Evolutionary conservation across 2,329 filamentous ascomycete genomes (phyloP), one percentile per base, ranked within the genome.

Genomic region (Triangularia setosa): DNA sequence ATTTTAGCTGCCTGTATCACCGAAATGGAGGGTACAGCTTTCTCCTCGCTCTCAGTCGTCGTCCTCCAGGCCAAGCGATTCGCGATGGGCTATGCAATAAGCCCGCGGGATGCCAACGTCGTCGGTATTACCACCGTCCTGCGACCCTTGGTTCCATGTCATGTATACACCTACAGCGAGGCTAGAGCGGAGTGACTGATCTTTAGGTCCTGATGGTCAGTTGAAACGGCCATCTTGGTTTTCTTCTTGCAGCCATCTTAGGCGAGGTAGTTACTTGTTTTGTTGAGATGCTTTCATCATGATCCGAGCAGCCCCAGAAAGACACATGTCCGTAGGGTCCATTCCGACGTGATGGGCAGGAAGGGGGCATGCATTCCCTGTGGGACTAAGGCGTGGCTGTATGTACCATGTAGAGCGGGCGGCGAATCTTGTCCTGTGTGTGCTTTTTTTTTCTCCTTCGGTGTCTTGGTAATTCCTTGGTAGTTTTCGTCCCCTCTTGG

Each of bases 321-420:
- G 58, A 60, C 58, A 60, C 18, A 60, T 60, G 58, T 40, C 58
- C 25, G 58, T 28, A 60, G 58, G 58, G 58, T 60, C 25, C 58
- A 59, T 48, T 48, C 40, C 40, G 40, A 18, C 4, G n/a, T 48
- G 40, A 48, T 48, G 40, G 40, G 40, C 7, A 21, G 40, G 8
- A 48, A 48, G 8, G 40, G n/a, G 40, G 21, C 18, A 48, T 11
- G 40, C 40, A 48, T 48, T 6, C 12, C 40, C 40, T 48, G 40
- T 48, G 40, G 18, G 40, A 21, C n/a, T 48, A 48, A 48, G 40
- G 40, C 18, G 7, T 21, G n/a, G 40, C 40, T 21, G 40, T 48
- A 48, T 48, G 40, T 48, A 48, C 40, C n/a, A 48, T 48, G 40
- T 48, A 48, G 40, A 21, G 40, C 40, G 40, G 40, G 40, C 40